Percentiles rank a stretch among this genome's conserved stretches.
Evolutionary conservation across 139 green algal species (phyloP).

Genomic region (Spirogloea muscicola): DNA sequence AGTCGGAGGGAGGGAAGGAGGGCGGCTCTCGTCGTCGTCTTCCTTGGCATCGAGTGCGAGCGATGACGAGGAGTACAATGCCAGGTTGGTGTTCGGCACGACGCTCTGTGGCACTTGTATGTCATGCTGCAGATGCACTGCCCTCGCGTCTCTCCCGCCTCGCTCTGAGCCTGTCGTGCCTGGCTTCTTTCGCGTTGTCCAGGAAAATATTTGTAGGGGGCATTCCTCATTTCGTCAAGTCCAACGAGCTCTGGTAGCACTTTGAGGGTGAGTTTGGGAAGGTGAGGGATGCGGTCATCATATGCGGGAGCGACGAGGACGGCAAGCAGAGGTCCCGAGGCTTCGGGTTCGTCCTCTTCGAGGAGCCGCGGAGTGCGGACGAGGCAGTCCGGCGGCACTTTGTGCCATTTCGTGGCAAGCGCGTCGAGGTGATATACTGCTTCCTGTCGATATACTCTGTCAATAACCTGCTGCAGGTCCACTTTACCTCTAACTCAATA

Average conservation of each 20-base stretch:
- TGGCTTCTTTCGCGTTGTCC: background rate
- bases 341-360: constrained; percentile 32
- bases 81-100: background rate
- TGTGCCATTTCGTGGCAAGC: constrained; percentile 3
- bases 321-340: constrained; percentile 8
- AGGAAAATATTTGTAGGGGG: constrained; percentile 33
- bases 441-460: background rate
- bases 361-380: background rate
- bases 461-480: no score
- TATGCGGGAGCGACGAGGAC: background rate
- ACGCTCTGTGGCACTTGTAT: background rate
- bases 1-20: no score
- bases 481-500: no score
- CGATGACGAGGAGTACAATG: constrained; percentile 9
- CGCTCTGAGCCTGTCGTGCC: no score
- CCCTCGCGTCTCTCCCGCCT: no score
- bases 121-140: no score
- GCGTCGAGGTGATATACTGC: constrained; percentile 27
- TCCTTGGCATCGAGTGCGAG: constrained; percentile 1
- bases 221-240: constrained; percentile 18
- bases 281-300: constrained; percentile 20
- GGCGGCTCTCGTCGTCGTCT: no score
- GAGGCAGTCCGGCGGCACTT: constrained; percentile 3
- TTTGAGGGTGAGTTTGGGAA: constrained; percentile 33
- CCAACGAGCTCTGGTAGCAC: constrained; percentile 10